Evolutionary conservation across 345 rosid species (phyloP), one percentile per base, ranked within the genome.

Genomic region (Geranium rotundifolium): DNA sequence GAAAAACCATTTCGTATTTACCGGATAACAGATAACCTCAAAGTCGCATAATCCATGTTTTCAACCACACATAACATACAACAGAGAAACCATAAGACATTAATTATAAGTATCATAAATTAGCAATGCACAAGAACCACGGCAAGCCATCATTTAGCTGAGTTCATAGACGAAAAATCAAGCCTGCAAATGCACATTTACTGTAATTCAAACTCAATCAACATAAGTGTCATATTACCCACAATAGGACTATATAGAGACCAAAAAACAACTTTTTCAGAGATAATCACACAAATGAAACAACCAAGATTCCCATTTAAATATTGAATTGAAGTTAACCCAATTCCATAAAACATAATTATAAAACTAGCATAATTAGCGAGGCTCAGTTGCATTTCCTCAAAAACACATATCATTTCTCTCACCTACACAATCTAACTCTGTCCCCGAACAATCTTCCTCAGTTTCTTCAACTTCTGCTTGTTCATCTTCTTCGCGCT

Each of bases 401-500:
- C 4, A 31, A 2, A 31, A 31, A n/a, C n/a, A n/a, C n/a, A n/a
- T n/a, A 27, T 10, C 63, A 15, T 5, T 7, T 61, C 29, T 19
- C 17, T 41, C 50, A 58, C 17, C 56, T 39, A 63, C 39, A 59
- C 37, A 66, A 29, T 49, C 66, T 80, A 78, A 0, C 84, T 60
- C 63, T 84, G 85, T 29, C 84, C 65, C 61, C 88, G 73, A 29
- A 76, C 81, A 54, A 69, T 72, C 79, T 81, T 88, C 81, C 84
- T 85, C 60, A 85, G 91, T 77, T 85, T 88, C 81, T 88, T 88
- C 92, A 82, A 85, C 84, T 84, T 88, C 82, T 76, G 82, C 88
- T 88, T 85, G 77, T 90, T 80, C 85, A 80, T 88, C 83, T 88
- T 88, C 84, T 88, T 87, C 75, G 81, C 88, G 66, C 88, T 85